These are phyloP conservation scores for Dimocarpus longan DNA, from an alignment of 345 rosid species.

Conservation along the genomic window DNA sequence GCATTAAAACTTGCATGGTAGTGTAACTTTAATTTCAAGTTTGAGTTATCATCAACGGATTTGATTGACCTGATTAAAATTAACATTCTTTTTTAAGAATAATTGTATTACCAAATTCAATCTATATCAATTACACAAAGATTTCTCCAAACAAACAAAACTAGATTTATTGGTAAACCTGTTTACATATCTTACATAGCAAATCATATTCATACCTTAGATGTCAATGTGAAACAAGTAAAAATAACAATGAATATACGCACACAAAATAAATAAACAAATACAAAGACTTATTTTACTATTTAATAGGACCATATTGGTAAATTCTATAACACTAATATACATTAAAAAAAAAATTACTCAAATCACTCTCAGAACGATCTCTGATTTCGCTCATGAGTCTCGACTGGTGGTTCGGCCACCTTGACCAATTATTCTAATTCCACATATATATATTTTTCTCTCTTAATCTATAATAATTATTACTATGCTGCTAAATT, in stretches of 20 bases:
- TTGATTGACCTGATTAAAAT: too few relatives aligned
- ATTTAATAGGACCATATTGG: not conserved
- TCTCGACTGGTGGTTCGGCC: not conserved
- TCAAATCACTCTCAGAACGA: not conserved
- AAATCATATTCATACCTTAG: too few relatives aligned
- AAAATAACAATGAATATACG: too few relatives aligned
- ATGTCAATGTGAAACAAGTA: not conserved
- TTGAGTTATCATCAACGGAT: too few relatives aligned
- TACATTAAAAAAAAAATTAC: not conserved
- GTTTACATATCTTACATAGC: too few relatives aligned
- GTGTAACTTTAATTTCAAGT: too few relatives aligned
- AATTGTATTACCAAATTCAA: too few relatives aligned
- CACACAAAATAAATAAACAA: not conserved
- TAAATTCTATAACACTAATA: not conserved
- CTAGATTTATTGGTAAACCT: not conserved
- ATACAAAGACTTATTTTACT: too few relatives aligned
- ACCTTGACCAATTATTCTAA: constrained; percentile 13
- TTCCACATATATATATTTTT: not conserved
- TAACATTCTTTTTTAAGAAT: too few relatives aligned
- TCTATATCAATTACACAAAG: too few relatives aligned
- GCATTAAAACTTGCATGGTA: too few relatives aligned
- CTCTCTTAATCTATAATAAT: not conserved
- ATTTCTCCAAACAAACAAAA: not conserved
- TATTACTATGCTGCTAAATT: not conserved
- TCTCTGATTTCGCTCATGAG: not conserved